A percentile compares a stretch with the other conserved stretches of the same genome.
phyloP scores from a whole-genome alignment of 345 rosid genomes.

The Salix arbutifolia region DNA sequence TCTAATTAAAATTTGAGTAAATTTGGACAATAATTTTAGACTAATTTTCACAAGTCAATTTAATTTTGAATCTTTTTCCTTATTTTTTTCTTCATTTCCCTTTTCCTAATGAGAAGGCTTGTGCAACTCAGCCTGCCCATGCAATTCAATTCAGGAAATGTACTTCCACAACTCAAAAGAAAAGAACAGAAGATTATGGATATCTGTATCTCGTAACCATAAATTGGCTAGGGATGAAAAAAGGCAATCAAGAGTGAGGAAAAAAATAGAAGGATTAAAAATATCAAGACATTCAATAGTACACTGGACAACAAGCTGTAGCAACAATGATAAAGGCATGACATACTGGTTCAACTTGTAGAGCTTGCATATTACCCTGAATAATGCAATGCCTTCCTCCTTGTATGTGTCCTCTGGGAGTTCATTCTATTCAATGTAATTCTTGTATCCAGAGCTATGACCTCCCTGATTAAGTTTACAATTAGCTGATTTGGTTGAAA shows the following conservation, averaged over 20 bases:
- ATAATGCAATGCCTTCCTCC: constrained; percentile 77
- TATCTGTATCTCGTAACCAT: background rate
- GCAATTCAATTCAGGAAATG: background rate
- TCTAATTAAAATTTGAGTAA: background rate
- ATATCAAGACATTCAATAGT: background rate
- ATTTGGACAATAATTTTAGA: background rate
- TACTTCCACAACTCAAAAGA: background rate
- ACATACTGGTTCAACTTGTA: constrained; percentile 92
- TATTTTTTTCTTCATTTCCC: background rate
- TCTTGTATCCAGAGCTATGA: constrained; percentile 78
- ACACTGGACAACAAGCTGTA: background rate
- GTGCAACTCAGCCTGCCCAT: background rate
- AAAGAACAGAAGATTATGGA: background rate
- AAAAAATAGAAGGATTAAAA: background rate
- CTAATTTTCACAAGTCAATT: background rate
- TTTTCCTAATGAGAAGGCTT: background rate
- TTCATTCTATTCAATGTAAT: constrained; percentile 62
- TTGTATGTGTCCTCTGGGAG: constrained; percentile 71
- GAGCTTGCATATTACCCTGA: constrained; percentile 89
- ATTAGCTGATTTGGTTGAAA: constrained; percentile 13
- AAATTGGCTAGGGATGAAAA: background rate
- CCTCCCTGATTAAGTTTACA: constrained; percentile 66
- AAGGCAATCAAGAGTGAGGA: background rate
- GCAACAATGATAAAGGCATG: constrained; percentile 2
- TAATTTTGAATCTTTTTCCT: background rate